Conservation (phyloP, 1,284 basidiomycete genomes). For the Heterobasidion parviporum region DNA sequence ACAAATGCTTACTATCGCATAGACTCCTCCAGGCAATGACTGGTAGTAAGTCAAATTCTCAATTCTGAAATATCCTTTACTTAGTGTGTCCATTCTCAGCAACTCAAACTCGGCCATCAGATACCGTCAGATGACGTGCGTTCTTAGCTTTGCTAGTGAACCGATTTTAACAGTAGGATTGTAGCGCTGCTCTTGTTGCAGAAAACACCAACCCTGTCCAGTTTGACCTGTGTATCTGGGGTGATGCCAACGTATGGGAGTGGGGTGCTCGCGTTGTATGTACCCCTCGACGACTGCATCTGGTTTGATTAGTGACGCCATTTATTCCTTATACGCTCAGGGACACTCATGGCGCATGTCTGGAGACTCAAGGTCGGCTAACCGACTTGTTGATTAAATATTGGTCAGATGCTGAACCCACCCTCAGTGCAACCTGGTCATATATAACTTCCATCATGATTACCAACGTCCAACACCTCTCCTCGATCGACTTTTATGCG, state of each 20-base stretch:
- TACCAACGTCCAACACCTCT: conserved; percentile 33
- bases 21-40: conserved; percentile 33
- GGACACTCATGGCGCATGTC: conserved; percentile 53
- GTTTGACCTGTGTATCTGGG: conserved; percentile 45
- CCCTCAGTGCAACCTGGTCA: conserved; percentile 33
- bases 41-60: conserved; percentile 36
- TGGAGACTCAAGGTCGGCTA: conserved; percentile 27
- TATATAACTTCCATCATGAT: conserved; percentile 38
- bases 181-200: conserved; percentile 32
- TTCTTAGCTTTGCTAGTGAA: neutral
- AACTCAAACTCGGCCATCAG: conserved; percentile 49
- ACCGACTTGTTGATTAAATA: neutral
- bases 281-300: neutral
- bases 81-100: conserved; percentile 17
- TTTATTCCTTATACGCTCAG: conserved; percentile 14
- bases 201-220: conserved; percentile 34
- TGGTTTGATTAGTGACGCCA: neutral
- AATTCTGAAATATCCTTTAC: neutral
- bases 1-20: neutral
- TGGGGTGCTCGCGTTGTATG: conserved; percentile 46
- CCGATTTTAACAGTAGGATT: neutral
- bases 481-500: conserved; percentile 34
- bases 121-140: conserved; percentile 46
- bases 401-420: neutral
- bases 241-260: conserved; percentile 39